Base-by-base conservation (phyloP, 169 alveolate genomes). In the Plasmodium chabaudi region DNA sequence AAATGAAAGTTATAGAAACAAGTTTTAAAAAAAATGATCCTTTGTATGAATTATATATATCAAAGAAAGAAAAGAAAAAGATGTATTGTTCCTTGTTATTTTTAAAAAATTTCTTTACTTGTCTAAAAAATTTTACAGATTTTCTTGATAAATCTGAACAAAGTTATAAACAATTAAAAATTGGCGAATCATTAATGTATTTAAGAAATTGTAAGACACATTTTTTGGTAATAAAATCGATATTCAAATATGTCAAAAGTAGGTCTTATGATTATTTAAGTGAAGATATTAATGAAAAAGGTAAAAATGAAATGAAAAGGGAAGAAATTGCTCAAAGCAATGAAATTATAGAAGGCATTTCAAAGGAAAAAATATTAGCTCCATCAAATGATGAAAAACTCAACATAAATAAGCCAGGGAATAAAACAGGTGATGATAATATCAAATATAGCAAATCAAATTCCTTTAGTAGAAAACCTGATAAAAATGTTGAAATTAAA, bases 131-230 rank as follows among this genome's bases (percentile, higher is more conserved):
- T 86, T 69, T 42, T 60, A 60, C 46, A 0, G 47, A 57, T 63
- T 72, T 86, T 68, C 23, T 69, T 44, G 87, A 86, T 17, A 86
- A 86, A 86, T 59, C 75, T 17, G 87, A 69, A 60, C 46, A 39
- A 10, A 57, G 61, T 59, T 86, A 57, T 86, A 56, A 86, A n/a
- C 60, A 86, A 59, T 70, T 86, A 42, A 68, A 86, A 57, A 69
- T 86, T 15, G 39, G 51, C 51, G 61, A 86, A 47, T 61, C 74
- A n/a, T 51, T 86, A 46, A 21, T 69, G n/a, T 70, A 86, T n/a
- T 59, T 86, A 51, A 70, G 77, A 59, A 86, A 86, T 86, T 86
- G 91, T 34, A 86, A 70, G 47, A 59, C 27, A n/a, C 91, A 69
- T 56, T 69, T 86, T 59, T 69, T 69, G 34, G 57, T 86, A 25